These are phyloP conservation scores for Pseudogymnoascus sp. DNA, from an alignment of 2,329 filamentous ascomycete genomes.

Conservation along the genomic window DNA sequence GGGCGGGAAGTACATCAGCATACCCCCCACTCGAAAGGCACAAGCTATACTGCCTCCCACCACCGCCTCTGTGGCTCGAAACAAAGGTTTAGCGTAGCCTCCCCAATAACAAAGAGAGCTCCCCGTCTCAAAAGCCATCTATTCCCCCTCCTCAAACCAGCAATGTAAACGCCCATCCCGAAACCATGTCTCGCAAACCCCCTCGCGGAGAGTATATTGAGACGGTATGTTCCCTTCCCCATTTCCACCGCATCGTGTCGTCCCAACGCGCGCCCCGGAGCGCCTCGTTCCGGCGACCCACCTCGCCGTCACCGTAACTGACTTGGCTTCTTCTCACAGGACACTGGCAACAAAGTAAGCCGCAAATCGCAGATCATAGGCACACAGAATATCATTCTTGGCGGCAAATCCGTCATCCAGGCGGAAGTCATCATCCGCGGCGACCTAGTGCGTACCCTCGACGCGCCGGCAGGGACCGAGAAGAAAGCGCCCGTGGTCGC, in stretches of 20 bases:
- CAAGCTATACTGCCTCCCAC: background rate
- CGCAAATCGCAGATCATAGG: slow-evolving; percentile 86
- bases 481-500: slow-evolving; percentile 38
- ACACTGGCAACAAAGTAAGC: slow-evolving; percentile 97
- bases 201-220: slow-evolving; percentile 93
- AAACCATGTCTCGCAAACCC: slow-evolving; percentile 65
- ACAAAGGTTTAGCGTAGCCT: slow-evolving; percentile 5
- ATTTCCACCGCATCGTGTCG: background rate
- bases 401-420: slow-evolving; percentile 92
- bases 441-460: slow-evolving; percentile 62
- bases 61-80: background rate
- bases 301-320: background rate
- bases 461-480: slow-evolving; percentile 19
- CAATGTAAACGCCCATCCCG: background rate
- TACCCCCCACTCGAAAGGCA: background rate
- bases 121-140: background rate
- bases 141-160: background rate
- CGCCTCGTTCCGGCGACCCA: background rate
- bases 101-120: background rate
- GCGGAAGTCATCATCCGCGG: slow-evolving; percentile 90
- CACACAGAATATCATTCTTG: slow-evolving; percentile 95
- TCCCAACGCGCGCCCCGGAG: slow-evolving; percentile 8
- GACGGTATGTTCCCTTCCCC: slow-evolving; percentile 58
- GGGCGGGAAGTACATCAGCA: background rate
- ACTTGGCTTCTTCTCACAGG: slow-evolving; percentile 42